These are phyloP conservation scores for Peribolospora baueri DNA, from an alignment of 768 basidiomycete genomes.

Conservation along the genomic window DNA sequence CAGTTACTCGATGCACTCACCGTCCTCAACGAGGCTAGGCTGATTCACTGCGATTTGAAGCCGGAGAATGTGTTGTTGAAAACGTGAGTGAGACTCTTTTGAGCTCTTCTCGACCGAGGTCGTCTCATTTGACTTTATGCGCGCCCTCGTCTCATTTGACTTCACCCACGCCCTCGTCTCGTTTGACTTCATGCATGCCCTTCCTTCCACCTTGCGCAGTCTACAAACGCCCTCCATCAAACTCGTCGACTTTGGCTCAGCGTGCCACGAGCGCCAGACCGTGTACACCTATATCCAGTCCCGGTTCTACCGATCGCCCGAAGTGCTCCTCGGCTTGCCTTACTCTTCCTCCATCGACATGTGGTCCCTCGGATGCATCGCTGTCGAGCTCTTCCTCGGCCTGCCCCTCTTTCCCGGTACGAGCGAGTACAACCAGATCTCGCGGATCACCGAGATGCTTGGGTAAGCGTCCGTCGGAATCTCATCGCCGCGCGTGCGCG, in stretches of 20 bases:
- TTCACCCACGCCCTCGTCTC: neutral
- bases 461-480: constrained; percentile 35
- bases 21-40: constrained; percentile 74
- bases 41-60: constrained; percentile 97
- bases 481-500: neutral
- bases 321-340: constrained; percentile 79
- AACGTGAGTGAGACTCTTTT: constrained; percentile 34
- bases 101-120: neutral
- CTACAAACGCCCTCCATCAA: constrained; percentile 95
- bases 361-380: constrained; percentile 98
- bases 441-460: constrained; percentile 91
- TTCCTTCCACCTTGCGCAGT: constrained; percentile 23
- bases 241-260: constrained; percentile 96
- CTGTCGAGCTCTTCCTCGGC: constrained; percentile 90
- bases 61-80: constrained; percentile 95
- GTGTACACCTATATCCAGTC: constrained; percentile 99
- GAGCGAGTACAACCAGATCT: constrained; percentile 96
- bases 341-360: constrained; percentile 93
- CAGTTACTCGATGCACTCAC: constrained; percentile 80
- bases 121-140: neutral
- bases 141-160: neutral
- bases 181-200: neutral
- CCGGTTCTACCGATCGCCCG: constrained; percentile 91
- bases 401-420: constrained; percentile 92
- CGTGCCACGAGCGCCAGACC: constrained; percentile 97